A percentile compares a stretch with the other conserved stretches of the same genome.
These are phyloP conservation scores for Apiotrichum brassicae DNA, from an alignment of 1,284 basidiomycete genomes.

Conservation along the genomic window DNA sequence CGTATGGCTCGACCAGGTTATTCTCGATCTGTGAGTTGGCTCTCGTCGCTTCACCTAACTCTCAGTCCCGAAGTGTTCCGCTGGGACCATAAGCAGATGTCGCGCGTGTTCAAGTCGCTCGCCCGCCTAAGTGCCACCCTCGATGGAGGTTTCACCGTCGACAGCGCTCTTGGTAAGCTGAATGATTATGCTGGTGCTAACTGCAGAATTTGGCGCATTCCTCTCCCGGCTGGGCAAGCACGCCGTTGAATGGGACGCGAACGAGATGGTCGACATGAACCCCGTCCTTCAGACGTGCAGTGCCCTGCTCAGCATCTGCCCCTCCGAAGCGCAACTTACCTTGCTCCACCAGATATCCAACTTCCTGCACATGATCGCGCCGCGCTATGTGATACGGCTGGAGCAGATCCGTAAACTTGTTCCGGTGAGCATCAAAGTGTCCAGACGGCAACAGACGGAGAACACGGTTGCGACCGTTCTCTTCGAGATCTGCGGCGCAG, in stretches of 20 bases:
- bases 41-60: neutral
- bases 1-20: conserved; percentile 16
- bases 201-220: conserved; percentile 28
- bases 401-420: conserved; percentile 10
- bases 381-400: conserved; percentile 19
- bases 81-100: conserved; percentile 19
- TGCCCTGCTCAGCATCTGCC: conserved; percentile 15
- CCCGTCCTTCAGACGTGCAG: conserved; percentile 20
- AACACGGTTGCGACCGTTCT: conserved; percentile 27
- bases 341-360: conserved; percentile 34
- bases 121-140: conserved; percentile 13
- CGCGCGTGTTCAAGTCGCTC: conserved; percentile 24
- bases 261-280: conserved; percentile 31
- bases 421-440: conserved; percentile 4
- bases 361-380: conserved; percentile 26
- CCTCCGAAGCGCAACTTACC: conserved; percentile 3
- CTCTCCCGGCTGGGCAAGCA: conserved; percentile 30
- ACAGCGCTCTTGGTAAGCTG: conserved; percentile 21
- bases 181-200: neutral
- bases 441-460: conserved; percentile 13
- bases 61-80: conserved; percentile 28
- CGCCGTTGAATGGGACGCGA: conserved; percentile 28
- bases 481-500: conserved; percentile 22
- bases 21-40: conserved; percentile 16
- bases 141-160: conserved; percentile 20